A percentile compares a stretch with the other conserved stretches of the same genome.
Evolutionary conservation across 108 stramenopile genomes (phyloP).

Genomic region (Nitzschia sp.): DNA sequence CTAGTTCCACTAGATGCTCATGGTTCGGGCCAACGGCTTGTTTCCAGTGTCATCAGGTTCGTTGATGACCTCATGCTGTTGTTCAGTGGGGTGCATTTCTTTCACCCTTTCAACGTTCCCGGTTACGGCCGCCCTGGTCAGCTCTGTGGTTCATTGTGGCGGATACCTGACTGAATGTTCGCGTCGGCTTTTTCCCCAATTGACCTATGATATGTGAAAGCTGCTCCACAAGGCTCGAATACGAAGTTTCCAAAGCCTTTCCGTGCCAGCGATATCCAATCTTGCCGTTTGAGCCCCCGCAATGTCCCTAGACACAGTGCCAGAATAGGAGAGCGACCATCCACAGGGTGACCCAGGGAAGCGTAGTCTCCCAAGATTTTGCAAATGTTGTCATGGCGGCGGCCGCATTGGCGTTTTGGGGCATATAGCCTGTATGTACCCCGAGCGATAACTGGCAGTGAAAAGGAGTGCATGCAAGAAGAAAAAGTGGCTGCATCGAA

Average conservation of each 20-base stretch:
- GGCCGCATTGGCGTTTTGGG: conserved; percentile 50
- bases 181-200: too few relatives aligned
- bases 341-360: conserved; percentile 18
- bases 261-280: conserved; percentile 19
- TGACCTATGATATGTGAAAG: too few relatives aligned
- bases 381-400: conserved; percentile 37
- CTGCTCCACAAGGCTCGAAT: too few relatives aligned
- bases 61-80: background rate
- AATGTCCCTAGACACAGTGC: conserved; percentile 46
- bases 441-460: conserved; percentile 26
- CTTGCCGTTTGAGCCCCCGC: conserved; percentile 43
- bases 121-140: conserved; percentile 25
- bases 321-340: conserved; percentile 65
- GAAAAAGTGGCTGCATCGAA: too few relatives aligned
- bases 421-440: conserved; percentile 38
- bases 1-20: too few relatives aligned
- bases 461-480: too few relatives aligned
- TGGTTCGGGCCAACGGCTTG: too few relatives aligned
- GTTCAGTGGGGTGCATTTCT: background rate
- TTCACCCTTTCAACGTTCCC: conserved; percentile 32
- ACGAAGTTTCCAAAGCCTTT: conserved; percentile 21
- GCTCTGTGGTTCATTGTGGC: conserved; percentile 30
- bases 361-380: conserved; percentile 27
- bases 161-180: too few relatives aligned
- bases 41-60: conserved; percentile 8